Conservation (phyloP, 257 asterid species). For the Solanum arcanum region DNA sequence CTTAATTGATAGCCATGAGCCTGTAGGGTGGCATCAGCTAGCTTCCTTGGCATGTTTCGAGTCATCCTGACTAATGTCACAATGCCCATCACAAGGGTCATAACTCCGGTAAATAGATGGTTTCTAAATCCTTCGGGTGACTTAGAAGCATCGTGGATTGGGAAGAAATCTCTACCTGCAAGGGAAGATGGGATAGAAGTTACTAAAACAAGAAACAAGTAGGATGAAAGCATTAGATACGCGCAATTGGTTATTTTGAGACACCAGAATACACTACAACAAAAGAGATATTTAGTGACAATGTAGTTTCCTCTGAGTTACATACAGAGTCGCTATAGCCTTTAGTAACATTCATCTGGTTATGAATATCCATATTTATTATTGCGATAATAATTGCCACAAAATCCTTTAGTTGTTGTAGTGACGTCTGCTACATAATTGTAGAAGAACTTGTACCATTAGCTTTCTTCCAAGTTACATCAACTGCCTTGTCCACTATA, state of each 20-base stretch:
- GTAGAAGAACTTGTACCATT: neutral
- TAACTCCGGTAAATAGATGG: slow-evolving; percentile 58
- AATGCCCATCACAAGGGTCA: slow-evolving; percentile 75
- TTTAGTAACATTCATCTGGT: neutral
- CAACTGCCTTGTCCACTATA: slow-evolving; percentile 42
- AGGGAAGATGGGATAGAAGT: neutral
- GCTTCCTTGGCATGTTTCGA: slow-evolving; percentile 75
- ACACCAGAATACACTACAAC: neutral
- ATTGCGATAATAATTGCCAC: neutral
- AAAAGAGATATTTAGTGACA: neutral
- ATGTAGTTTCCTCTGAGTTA: neutral
- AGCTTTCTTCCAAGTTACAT: slow-evolving; percentile 35
- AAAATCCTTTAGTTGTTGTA: neutral
- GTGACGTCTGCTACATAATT: neutral
- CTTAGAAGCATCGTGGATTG: slow-evolving; percentile 16
- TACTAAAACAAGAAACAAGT: neutral
- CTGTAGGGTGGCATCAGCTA: slow-evolving; percentile 57
- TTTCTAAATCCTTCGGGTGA: slow-evolving; percentile 36
- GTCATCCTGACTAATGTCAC: slow-evolving; percentile 82
- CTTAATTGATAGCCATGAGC: slow-evolving; percentile 33
- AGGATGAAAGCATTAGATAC: neutral
- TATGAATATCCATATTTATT: neutral
- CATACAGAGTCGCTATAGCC: neutral
- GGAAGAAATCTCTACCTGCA: slow-evolving; percentile 16
- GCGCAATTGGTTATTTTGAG: neutral